Conservation (phyloP, 208 protist genomes). For the Acanthamoeba royreba region DNA sequence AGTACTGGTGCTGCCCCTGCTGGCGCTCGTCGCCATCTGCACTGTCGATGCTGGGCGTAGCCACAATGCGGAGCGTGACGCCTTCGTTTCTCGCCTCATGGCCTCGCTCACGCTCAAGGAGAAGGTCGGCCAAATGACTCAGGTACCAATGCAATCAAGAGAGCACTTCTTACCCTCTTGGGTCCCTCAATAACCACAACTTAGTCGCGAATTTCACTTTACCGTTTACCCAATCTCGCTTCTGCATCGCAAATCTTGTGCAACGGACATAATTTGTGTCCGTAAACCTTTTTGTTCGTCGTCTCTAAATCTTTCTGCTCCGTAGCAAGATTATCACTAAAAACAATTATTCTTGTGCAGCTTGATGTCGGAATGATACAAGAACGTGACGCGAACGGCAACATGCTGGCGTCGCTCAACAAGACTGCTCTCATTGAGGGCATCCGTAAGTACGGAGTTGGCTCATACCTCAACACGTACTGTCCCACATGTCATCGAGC, state of each 20-base stretch:
- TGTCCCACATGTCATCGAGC: neutral
- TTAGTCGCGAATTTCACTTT: too few relatives aligned
- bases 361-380: neutral
- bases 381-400: neutral
- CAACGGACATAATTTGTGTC: neutral
- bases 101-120: slow-evolving; percentile 1
- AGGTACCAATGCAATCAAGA: neutral
- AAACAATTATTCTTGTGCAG: too few relatives aligned
- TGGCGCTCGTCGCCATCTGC: neutral
- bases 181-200: neutral
- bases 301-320: too few relatives aligned
- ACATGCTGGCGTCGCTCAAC: neutral
- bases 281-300: neutral
- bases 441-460: slow-evolving; percentile 4
- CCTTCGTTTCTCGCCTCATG: neutral
- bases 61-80: neutral
- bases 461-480: slow-evolving; percentile 31
- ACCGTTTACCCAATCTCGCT: neutral
- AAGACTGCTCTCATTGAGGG: slow-evolving; percentile 27
- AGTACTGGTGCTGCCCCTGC: neutral
- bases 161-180: neutral
- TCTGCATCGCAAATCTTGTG: too few relatives aligned
- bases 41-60: neutral
- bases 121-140: slow-evolving; percentile 34
- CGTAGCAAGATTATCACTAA: too few relatives aligned